phyloP scores from a whole-genome alignment of 139 green algal genomes.

The Picochlorum sp. region DNA sequence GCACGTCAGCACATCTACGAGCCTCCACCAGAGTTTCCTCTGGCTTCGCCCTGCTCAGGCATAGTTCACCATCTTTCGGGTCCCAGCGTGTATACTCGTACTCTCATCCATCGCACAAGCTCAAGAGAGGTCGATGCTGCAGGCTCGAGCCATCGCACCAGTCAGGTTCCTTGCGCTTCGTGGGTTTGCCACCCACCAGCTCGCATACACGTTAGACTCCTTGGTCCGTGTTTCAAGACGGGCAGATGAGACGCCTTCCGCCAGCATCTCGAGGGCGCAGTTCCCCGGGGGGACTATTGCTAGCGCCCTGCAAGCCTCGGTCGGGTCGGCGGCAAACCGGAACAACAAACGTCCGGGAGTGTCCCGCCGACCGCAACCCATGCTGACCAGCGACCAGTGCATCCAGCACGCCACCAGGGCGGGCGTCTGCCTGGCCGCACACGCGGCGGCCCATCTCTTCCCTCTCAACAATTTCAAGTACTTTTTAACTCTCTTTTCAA shows the following conservation, averaged over 20 bases:
- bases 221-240: slow-evolving; percentile 97
- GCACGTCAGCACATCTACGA: slow-evolving; percentile 93
- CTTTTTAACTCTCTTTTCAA: slow-evolving; percentile 97
- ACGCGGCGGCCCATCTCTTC: slow-evolving; percentile 69
- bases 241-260: slow-evolving; percentile 66
- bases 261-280: slow-evolving; percentile 72
- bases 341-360: slow-evolving; percentile 46
- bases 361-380: slow-evolving; percentile 61
- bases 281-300: slow-evolving; percentile 45
- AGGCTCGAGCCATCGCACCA: slow-evolving; percentile 60
- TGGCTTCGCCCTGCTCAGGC: slow-evolving; percentile 88
- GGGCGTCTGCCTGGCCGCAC: slow-evolving; percentile 63
- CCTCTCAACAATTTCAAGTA: slow-evolving; percentile 90
- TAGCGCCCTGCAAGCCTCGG: slow-evolving; percentile 60
- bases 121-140: slow-evolving; percentile 81
- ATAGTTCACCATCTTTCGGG: slow-evolving; percentile 96
- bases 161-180: slow-evolving; percentile 84
- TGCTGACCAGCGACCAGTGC: slow-evolving; percentile 70
- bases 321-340: slow-evolving; percentile 46
- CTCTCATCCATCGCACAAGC: slow-evolving; percentile 82
- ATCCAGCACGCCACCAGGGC: slow-evolving; percentile 52
- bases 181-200: slow-evolving; percentile 81
- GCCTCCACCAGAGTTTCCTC: slow-evolving; percentile 89
- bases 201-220: slow-evolving; percentile 91
- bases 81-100: slow-evolving; percentile 79